phyloP scores from a whole-genome alignment of 306 rosid genomes.

The Quercus variabilis region DNA sequence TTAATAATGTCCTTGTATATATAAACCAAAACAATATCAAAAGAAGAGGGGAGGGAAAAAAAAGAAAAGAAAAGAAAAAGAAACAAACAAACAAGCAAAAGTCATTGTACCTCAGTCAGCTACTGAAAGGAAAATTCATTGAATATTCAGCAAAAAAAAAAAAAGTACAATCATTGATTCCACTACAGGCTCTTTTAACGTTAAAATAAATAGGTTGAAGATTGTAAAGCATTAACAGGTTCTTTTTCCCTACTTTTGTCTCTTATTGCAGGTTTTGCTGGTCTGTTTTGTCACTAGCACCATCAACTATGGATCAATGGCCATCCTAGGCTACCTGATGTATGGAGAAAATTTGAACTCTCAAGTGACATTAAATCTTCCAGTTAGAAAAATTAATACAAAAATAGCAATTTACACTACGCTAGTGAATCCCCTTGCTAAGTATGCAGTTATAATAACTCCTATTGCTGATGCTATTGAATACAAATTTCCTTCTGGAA shows the following conservation, averaged over 20 bases:
- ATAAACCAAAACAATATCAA: no score
- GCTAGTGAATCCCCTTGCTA: conserved; percentile 60
- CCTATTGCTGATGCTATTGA: conserved; percentile 64
- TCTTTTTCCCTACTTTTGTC: neutral
- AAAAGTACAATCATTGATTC: no score
- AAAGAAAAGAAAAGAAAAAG: no score
- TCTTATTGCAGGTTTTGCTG: conserved; percentile 51
- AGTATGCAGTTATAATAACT: conserved; percentile 51
- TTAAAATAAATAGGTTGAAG: neutral
- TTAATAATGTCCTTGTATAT: no score
- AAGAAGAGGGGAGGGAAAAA: no score
- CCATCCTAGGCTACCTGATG: conserved; percentile 55
- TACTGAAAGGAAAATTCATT: no score
- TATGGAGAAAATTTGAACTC: conserved; percentile 47
- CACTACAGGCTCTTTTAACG: neutral
- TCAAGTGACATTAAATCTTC: conserved; percentile 69
- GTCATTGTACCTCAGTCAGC: no score
- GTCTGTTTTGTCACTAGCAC: conserved; percentile 52
- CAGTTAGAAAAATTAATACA: conserved; percentile 34
- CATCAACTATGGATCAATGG: conserved; percentile 51
- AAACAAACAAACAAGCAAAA: no score
- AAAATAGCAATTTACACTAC: conserved; percentile 61
- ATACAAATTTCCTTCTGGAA: conserved; percentile 19
- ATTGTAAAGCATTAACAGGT: neutral
- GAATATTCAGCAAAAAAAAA: no score